These are phyloP conservation scores for Kwoniella europaea DNA, from an alignment of 768 basidiomycete species.

Conservation along the genomic window DNA sequence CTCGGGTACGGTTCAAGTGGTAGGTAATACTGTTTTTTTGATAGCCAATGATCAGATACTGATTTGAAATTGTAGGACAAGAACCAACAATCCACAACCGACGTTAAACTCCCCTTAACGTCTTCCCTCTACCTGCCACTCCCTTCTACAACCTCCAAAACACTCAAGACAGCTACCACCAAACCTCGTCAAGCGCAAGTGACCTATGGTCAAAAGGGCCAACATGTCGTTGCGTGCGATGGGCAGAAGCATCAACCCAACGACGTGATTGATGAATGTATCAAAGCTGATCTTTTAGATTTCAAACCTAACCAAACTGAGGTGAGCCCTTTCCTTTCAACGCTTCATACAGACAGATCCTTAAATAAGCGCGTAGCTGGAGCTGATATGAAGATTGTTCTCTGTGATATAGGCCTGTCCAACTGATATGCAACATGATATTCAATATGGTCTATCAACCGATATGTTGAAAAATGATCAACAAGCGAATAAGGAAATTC, in stretches of 20 bases:
- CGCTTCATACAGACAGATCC: background rate
- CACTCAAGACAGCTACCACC: constrained; percentile 4
- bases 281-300: constrained; percentile 15
- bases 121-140: constrained; percentile 2
- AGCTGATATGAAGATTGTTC: background rate
- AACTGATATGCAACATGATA: constrained; percentile 18
- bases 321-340: constrained; percentile 6
- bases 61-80: background rate
- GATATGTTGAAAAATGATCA: constrained; percentile 4
- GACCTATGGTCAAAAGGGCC: constrained; percentile 17
- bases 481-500: constrained; percentile 10
- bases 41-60: background rate
- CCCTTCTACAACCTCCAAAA: constrained; percentile 8
- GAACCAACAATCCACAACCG: background rate
- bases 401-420: constrained; percentile 9
- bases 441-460: constrained; percentile 7
- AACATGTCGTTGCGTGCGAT: constrained; percentile 23
- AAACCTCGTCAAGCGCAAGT: constrained; percentile 19
- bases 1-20: constrained; percentile 15
- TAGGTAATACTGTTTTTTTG: background rate
- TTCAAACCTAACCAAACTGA: constrained; percentile 20
- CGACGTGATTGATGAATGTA: constrained; percentile 24
- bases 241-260: background rate
- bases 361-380: background rate
- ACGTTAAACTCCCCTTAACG: background rate